Conservation (phyloP, 2,329 filamentous ascomycete genomes). For the Pyricularia pennisetigena region DNA sequence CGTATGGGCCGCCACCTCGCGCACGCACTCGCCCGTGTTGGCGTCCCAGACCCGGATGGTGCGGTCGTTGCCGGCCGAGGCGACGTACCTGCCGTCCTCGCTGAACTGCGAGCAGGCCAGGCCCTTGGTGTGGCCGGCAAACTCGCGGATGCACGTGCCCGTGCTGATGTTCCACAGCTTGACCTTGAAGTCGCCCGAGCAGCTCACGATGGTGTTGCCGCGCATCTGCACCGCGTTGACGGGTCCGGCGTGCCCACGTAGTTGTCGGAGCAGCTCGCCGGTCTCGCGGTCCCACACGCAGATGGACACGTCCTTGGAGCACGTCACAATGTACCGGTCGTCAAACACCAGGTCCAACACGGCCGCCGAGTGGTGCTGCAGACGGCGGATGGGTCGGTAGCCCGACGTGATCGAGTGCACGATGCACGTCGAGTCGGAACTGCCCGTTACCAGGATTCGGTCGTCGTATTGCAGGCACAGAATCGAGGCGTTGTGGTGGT, state of each 20-base stretch:
- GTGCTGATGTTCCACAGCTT: conserved; percentile 94
- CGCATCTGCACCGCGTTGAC: conserved; percentile 96
- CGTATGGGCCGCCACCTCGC: conserved; percentile 72
- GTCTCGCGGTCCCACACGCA: conserved; percentile 88
- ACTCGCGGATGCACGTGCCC: conserved; percentile 82
- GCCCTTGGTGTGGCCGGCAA: conserved; percentile 81
- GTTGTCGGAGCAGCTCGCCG: conserved; percentile 63
- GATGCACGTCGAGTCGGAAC: conserved; percentile 85
- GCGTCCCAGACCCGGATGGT: conserved; percentile 95
- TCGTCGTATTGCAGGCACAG: conserved; percentile 93
- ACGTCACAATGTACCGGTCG: conserved; percentile 85
- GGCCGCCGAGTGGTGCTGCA: conserved; percentile 72
- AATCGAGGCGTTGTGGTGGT: conserved; percentile 83
- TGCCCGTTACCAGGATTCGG: conserved; percentile 86
- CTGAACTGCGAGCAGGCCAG: conserved; percentile 94
- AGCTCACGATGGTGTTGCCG: conserved; percentile 85
- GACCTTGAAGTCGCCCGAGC: conserved; percentile 85
- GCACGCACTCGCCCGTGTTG: conserved; percentile 74
- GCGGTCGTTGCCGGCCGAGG: conserved; percentile 91
- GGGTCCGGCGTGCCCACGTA: conserved; percentile 79
- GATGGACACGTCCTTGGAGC: conserved; percentile 90
- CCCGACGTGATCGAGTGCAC: conserved; percentile 75
- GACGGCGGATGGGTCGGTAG: conserved; percentile 70
- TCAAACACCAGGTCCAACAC: conserved; percentile 94
- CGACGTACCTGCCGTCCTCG: conserved; percentile 86